Percentiles rank a stretch among this genome's conserved stretches.
phyloP scores from a whole-genome alignment of 192 early-diverging fungal species.

The Coemansia sp. region DNA sequence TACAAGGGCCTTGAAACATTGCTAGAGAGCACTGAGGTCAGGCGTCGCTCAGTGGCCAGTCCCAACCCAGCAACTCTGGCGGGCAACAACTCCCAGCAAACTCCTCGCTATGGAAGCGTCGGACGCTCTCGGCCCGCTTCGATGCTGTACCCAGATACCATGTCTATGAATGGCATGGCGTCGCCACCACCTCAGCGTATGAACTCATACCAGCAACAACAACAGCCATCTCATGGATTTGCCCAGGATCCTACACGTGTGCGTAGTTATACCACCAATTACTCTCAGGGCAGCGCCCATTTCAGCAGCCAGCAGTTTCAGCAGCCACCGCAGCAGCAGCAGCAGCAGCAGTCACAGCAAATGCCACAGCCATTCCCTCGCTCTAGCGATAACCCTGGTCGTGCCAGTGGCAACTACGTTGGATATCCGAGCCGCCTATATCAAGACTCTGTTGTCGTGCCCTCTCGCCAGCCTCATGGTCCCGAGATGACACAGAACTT shows the following conservation, averaged over 20 bases:
- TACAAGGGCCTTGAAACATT: conserved; percentile 56
- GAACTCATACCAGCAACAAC: conserved; percentile 39
- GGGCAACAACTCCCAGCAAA: conserved; percentile 11
- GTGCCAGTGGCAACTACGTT: conserved; percentile 58
- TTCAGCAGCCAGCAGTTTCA: conserved; percentile 32
- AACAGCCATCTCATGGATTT: conserved; percentile 21
- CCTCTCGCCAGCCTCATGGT: conserved; percentile 73
- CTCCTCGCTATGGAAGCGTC: conserved; percentile 30
- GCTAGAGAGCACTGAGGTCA: conserved; percentile 50
- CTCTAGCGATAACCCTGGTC: conserved; percentile 36
- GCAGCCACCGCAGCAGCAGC: conserved; percentile 34
- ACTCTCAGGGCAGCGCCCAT: conserved; percentile 45
- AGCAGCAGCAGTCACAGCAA: conserved; percentile 45
- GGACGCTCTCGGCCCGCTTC: conserved; percentile 50
- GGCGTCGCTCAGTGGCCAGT: conserved; percentile 48
- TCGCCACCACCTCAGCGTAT: conserved; percentile 46
- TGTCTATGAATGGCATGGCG: conserved; percentile 44
- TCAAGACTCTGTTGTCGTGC: conserved; percentile 65
- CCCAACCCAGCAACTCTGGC: conserved; percentile 15
- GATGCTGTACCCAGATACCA: conserved; percentile 53
- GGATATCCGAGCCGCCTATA: conserved; percentile 60
- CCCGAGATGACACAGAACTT: conserved; percentile 76
- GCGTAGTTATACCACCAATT: conserved; percentile 44
- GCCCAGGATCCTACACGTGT: conserved; percentile 41
- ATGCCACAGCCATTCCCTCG: conserved; percentile 34